phyloP scores from a whole-genome alignment of 805 yeast species.

The Kodamaea restingae region DNA sequence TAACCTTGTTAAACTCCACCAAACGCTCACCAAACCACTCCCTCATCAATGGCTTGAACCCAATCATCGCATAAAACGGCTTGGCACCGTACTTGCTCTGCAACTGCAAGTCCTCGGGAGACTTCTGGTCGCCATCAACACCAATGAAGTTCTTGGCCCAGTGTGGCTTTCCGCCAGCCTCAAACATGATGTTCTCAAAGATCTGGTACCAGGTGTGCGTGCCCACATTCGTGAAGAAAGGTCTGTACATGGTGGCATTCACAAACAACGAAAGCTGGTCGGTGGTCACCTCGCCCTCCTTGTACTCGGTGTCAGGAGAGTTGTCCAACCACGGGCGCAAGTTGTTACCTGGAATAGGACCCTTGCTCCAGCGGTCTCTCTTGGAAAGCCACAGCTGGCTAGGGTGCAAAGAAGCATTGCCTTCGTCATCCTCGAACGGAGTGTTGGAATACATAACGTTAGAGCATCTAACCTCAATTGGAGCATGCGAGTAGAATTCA shows the following conservation, averaged over 20 bases:
- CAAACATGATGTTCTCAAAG: conserved; percentile 75
- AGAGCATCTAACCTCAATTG: conserved; percentile 90
- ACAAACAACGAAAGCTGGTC: conserved; percentile 79
- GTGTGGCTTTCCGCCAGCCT: conserved; percentile 90
- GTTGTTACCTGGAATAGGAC: conserved; percentile 82
- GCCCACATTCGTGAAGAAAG: conserved; percentile 73
- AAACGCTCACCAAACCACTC: conserved; percentile 81
- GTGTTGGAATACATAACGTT: conserved; percentile 59
- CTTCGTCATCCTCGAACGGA: conserved; percentile 33
- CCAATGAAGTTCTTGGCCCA: conserved; percentile 97
- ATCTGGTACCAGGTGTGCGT: conserved; percentile 74
- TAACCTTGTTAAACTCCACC: conserved; percentile 52
- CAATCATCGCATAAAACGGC: conserved; percentile 70
- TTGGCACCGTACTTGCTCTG: conserved; percentile 40
- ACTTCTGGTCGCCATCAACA: conserved; percentile 32
- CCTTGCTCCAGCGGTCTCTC: conserved; percentile 54
- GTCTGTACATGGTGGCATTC: conserved; percentile 94
- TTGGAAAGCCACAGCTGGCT: conserved; percentile 46
- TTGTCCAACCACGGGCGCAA: conserved; percentile 77
- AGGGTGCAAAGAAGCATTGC: conserved; percentile 38
- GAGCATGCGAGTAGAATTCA: conserved; percentile 86
- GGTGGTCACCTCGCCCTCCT: conserved; percentile 47
- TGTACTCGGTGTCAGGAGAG: conserved; percentile 63
- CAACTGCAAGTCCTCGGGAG: conserved; percentile 35
- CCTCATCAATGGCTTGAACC: conserved; percentile 62